phyloP scores from a whole-genome alignment of 768 basidiomycete species.

The Kwoniella europaea region DNA sequence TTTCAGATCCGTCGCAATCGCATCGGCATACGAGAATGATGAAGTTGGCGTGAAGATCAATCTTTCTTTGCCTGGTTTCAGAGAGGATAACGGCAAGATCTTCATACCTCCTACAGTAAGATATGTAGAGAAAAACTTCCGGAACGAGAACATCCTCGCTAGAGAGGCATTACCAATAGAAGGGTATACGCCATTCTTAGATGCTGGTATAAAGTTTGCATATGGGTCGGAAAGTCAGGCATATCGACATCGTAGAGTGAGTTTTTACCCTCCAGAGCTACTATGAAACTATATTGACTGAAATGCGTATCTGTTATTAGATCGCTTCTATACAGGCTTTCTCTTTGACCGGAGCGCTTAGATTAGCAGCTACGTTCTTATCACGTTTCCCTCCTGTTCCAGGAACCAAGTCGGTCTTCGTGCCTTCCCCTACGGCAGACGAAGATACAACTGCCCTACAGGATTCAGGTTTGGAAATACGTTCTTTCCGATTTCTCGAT shows the following conservation, averaged over 20 bases:
- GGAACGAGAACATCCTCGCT: conserved; percentile 42
- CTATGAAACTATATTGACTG: too few species aligned
- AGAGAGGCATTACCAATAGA: conserved; percentile 50
- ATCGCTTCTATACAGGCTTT: conserved; percentile 50
- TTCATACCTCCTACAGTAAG: conserved; percentile 56
- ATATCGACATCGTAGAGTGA: conserved; percentile 44
- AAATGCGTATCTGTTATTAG: conserved; percentile 33
- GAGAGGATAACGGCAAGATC: conserved; percentile 53
- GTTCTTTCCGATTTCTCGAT: conserved; percentile 48
- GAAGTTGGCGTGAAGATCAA: conserved; percentile 42
- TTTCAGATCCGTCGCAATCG: conserved; percentile 33
- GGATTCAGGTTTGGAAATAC: conserved; percentile 53
- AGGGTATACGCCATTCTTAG: conserved; percentile 50
- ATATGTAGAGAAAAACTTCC: conserved; percentile 45
- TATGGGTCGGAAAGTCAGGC: conserved; percentile 50
- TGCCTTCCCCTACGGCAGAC: conserved; percentile 50
- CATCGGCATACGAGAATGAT: conserved; percentile 37
- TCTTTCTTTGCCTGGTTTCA: conserved; percentile 52
- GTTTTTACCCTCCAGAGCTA: conserved; percentile 58
- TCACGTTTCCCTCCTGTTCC: conserved; percentile 39
- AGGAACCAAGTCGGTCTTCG: conserved; percentile 38
- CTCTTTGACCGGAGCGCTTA: conserved; percentile 49
- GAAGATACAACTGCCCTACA: conserved; percentile 48
- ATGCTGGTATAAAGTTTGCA: conserved; percentile 44
- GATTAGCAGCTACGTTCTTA: conserved; percentile 53